Conservation (phyloP, 345 rosid species). For the Raphanus raphanistrum region DNA sequence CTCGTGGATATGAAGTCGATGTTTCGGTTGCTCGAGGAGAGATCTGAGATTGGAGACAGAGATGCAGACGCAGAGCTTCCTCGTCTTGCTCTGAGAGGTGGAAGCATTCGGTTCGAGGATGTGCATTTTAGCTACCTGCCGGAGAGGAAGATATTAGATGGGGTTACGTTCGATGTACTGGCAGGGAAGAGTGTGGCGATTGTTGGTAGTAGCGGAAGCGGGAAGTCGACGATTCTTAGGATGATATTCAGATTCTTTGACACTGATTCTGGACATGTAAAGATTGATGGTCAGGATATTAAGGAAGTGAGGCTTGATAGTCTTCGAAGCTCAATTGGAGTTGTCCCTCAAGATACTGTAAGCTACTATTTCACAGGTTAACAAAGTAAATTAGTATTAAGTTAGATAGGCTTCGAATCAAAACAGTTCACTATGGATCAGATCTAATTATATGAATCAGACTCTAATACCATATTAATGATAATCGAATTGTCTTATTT, state of each 20-base stretch:
- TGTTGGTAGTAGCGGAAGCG: slow-evolving; percentile 95
- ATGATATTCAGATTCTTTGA: slow-evolving; percentile 88
- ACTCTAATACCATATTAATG: neutral
- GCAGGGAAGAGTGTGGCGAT: slow-evolving; percentile 95
- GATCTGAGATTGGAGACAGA: slow-evolving; percentile 65
- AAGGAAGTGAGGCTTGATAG: slow-evolving; percentile 65
- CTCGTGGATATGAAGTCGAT: slow-evolving; percentile 88
- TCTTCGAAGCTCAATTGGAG: slow-evolving; percentile 70
- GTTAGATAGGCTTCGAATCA: neutral
- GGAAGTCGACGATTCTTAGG: slow-evolving; percentile 91
- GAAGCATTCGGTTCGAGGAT: slow-evolving; percentile 72
- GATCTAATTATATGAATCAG: neutral
- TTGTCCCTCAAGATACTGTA: slow-evolving; percentile 98
- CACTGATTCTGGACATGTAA: slow-evolving; percentile 69
- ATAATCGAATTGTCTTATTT: neutral
- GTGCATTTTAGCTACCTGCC: slow-evolving; percentile 78
- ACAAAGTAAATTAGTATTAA: neutral
- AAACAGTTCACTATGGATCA: neutral
- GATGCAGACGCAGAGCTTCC: slow-evolving; percentile 66
- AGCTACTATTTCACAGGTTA: slow-evolving; percentile 30
- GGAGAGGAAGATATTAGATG: slow-evolving; percentile 84
- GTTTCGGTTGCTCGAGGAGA: slow-evolving; percentile 92
- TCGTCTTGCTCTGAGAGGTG: slow-evolving; percentile 63
- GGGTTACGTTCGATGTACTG: slow-evolving; percentile 76
- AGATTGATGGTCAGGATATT: slow-evolving; percentile 81